Conservation (phyloP, 2,329 filamentous ascomycete species). For the Leptodontidium sp. region DNA sequence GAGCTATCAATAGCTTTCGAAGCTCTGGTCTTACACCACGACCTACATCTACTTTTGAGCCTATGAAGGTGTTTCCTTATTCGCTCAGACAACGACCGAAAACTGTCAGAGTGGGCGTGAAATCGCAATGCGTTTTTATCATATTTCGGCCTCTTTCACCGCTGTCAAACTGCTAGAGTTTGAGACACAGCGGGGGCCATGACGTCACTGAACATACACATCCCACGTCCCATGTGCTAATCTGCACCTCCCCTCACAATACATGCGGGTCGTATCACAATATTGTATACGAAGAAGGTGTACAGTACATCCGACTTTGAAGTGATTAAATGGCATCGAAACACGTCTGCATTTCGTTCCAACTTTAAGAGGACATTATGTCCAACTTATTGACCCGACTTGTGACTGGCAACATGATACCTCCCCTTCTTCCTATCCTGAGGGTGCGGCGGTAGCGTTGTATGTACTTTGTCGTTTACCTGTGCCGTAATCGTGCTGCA, state of each 20-base stretch:
- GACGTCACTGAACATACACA: not conserved
- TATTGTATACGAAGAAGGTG: not conserved
- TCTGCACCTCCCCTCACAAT: slow-evolving; percentile 4
- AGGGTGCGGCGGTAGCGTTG: no score
- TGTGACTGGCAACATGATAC: not conserved
- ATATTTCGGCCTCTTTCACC: not conserved
- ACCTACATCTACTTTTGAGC: not conserved
- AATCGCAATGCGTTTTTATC: no score
- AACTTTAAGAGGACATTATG: not conserved
- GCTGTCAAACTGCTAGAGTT: not conserved
- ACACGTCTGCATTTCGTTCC: slow-evolving; percentile 1
- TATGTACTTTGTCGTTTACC: not conserved
- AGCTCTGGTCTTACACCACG: not conserved
- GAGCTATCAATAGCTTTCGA: no score
- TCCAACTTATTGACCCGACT: not conserved
- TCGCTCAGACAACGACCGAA: no score
- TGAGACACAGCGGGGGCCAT: not conserved
- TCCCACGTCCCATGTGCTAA: not conserved
- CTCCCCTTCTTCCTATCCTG: not conserved
- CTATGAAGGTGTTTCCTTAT: no score
- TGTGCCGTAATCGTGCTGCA: not conserved
- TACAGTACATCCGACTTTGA: not conserved
- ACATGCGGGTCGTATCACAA: not conserved
- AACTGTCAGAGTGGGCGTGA: no score
- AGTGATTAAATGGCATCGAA: not conserved